Base-by-base conservation (phyloP, 1,284 basidiomycete genomes). In the Marasmius sp. region DNA sequence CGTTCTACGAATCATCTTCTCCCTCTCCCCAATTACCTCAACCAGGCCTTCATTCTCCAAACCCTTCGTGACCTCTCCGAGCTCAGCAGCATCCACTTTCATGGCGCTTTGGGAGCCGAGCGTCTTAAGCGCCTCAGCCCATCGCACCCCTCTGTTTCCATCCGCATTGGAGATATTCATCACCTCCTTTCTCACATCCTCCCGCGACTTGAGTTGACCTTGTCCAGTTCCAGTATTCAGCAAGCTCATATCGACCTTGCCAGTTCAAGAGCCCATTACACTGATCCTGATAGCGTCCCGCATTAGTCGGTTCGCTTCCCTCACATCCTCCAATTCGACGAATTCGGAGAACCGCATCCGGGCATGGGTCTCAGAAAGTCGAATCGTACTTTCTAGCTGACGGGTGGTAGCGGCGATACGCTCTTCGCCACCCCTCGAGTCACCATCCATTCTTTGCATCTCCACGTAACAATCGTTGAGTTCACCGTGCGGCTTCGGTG, bases 341-440 rank as follows among this genome's bases (percentile, higher is more conserved):
- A 85, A 84, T 36, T 88, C 82, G 20, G 91, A 92, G 75, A 97
- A 91, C 1, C 95, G 86, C 96, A 98, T 98, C 22, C 96, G 85
- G 0, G 97, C 96, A 72, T 99, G 97, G 0, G 92, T 97, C 77
- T 99, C 97, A 0, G 92, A 91, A 34, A 99, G 85, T n/a, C 97
- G 93, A 72, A 99, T 98, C 90, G 99, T 95, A 68, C 89, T 93
- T 76, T 99, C 97, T 36, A 99, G 86, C 76, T 99, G 97, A 58
- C 97, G 88, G 0, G 97, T 98, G 36, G 97, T 99, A 1, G 97
- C 97, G 0, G 97, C 99, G 75, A 99, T 99, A 11, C 97, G 89
- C 70, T 94, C 93, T 76, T 98, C 96, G 62, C 86, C 86, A 1
- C 86, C 86, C 22, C 94, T 88, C 2, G 94, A 89, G 73, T 98